Base-by-base conservation (phyloP, 805 yeast genomes). In the Ogataea nitratoaversa region DNA sequence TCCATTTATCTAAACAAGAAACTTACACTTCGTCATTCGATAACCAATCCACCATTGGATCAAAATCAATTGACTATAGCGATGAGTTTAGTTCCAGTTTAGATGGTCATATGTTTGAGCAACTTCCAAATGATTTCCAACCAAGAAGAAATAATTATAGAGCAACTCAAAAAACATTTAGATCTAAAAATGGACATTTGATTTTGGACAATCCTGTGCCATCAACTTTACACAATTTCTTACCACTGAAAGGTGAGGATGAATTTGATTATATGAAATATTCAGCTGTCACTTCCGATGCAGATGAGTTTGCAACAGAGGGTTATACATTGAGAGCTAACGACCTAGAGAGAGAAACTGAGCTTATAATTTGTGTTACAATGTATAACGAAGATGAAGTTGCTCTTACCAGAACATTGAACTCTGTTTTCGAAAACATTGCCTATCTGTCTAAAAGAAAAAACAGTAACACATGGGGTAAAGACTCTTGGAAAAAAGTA, bases 361-460 rank as follows among this genome's bases (percentile, higher is more conserved):
- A 95, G 65, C 68, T 93, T 29, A 89, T 85, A 33, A 77, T 93
- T 37, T 90, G 98, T 65, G 78, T 93, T 50, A 93, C 99, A 24
- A 91, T 93, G 98, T 93, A 91, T 67, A 93, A 93, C 56, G 99
- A 93, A 65, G 95, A 87, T 62, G 96, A 90, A 60, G 71, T 72
- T 39, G 76, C 95, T 3, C 79, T 93, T 60, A 87, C 97, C 1
- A 78, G 98, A 65, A 95, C 99, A 0, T 71, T 93, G 75, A 95
- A 95, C 61, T 86, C 95, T 0, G 91, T 93, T 13, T 87, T 91
- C 86, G 84, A 80, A 54, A 93, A 95, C 62, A 78, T 93, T 43
- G 86, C 96, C 2, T 93, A 89, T 56, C 69, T 93, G 38, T 79
- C 95, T 58, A 77, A 83, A 13, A 78, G 99, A 61, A 72, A 75